Evolutionary conservation across 2,329 filamentous ascomycete species (phyloP).

Genomic region (Neonectria coccinea): DNA sequence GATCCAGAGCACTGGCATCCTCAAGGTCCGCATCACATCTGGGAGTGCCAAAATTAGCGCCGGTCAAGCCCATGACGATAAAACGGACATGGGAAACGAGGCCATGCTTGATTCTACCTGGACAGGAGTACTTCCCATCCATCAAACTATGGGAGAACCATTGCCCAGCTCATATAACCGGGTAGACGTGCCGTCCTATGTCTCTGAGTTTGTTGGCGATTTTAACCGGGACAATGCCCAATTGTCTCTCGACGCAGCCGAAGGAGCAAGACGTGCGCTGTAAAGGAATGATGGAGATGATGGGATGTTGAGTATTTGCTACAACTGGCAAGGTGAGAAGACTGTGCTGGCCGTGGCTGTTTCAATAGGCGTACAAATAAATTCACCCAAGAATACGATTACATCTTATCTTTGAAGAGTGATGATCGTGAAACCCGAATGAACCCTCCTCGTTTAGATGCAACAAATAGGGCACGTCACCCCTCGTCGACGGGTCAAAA

Average conservation of each 20-base stretch:
- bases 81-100: constrained; percentile 59
- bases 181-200: constrained; percentile 71
- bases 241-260: constrained; percentile 42
- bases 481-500: no score
- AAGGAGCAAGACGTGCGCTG: constrained; percentile 38
- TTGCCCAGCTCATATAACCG: constrained; percentile 70
- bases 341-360: no score
- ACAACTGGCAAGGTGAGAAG: no score
- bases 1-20: constrained; percentile 78
- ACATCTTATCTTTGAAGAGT: no score
- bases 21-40: constrained; percentile 75
- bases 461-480: no score
- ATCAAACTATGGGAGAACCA: constrained; percentile 72
- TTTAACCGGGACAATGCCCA: constrained; percentile 50
- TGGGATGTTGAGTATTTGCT: neutral
- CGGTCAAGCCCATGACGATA: constrained; percentile 70
- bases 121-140: constrained; percentile 72
- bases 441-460: no score
- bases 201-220: constrained; percentile 57
- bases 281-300: neutral
- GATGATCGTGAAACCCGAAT: no score
- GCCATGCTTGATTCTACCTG: constrained; percentile 59
- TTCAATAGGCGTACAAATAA: no score
- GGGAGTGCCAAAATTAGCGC: constrained; percentile 82
- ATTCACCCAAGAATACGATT: no score